Evolutionary conservation across 805 yeast species (phyloP), one percentile per base, ranked within the genome.

Genomic region (Sugiyamaella qingdaonensis): DNA sequence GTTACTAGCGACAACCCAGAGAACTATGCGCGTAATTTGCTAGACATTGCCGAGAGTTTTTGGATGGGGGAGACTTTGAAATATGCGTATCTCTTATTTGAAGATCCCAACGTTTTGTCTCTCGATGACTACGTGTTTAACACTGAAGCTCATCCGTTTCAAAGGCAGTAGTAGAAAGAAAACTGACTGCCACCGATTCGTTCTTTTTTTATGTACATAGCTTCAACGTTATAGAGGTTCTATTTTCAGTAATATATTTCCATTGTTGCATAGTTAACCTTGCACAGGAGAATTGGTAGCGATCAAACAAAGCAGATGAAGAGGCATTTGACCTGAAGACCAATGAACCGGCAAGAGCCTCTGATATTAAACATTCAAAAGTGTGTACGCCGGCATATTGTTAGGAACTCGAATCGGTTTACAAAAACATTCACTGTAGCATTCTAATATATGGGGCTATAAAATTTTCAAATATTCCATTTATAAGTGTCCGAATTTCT

Each of bases 31-130:
- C 79, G 85, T 8, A 88, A 87, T 64, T 88, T 87, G 48, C 80
- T 88, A 1, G 58, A 63, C 2, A 73, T 75, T 44, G 54, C 54
- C 11, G 62, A 59, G 44, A 84, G 94, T 24, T 89, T 89, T 74
- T 91, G 97, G 97, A 75, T 88, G 59, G 94, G 96, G 1, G 97
- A 91, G 68, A 91, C 97, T 2, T 77, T 91, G 66, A 91, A 91
- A 69, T 91, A 90, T 68, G 73, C 89, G 37, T 88, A 88, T 63
- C 70, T 88, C 53, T 72, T 89, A 58, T 89, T 89, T 69, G 78
- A 75, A 33, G 73, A 70, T 8, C 65, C 73, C 11, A 62, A 68
- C 8, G 65, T 70, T 13, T 68, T 74, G 64, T 73, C 77, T 42
- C 64, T 79, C 54, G 82, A 80, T 58, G 79, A 81, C 36, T 80